Evolutionary conservation across 148 eudicot species (phyloP), one percentile per base, ranked within the genome.

Genomic region (Camellia granthamiana): DNA sequence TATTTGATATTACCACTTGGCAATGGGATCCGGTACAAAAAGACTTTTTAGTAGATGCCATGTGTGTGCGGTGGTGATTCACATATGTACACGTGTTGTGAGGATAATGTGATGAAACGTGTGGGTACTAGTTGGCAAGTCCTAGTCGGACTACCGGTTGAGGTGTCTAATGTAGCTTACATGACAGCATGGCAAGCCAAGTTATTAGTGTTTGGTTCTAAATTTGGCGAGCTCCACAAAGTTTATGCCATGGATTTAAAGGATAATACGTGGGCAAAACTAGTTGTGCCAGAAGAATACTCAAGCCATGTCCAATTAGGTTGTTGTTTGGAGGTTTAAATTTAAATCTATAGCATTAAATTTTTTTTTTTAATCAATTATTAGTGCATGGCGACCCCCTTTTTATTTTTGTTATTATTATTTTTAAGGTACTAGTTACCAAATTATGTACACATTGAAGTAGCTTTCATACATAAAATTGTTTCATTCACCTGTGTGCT

Each of bases 271-370:
- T 93, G 98, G 96, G 82, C 71, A 21, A 80, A 84, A 76, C 71
- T 90, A 5, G 91, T 85, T 5, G 62, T 75, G 59, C 83, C 92
- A 8, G 85, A 73, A 7, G 84, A 77, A 6, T 93, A 72, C 69
- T 65, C 78, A 44, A 94, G 97, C 46, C 89, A 89, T 78, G 94
- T 91, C 71, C 94, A 23, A 23, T 23, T 23, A 23, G 30, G 30
- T 23, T 23, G 30, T 23, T 23, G 30, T 23, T 23, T 23, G 30
- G 30, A 23, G 30, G 30, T 23, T 23, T 23, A 23, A 23, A 23
- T 23, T 23, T 23, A 23, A 23, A 23, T 23, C 30, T 23, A 23
- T 23, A 23, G 30, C 30, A 23, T 23, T 23, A 23, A 23, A 23
- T 23, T 23, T 23, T 23, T 23, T 23, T 23, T 23, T 23, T 23